Percentiles rank a stretch among this genome's conserved stretches.
Conservation (phyloP, 768 basidiomycete genomes). For the Russula foetens region DNA sequence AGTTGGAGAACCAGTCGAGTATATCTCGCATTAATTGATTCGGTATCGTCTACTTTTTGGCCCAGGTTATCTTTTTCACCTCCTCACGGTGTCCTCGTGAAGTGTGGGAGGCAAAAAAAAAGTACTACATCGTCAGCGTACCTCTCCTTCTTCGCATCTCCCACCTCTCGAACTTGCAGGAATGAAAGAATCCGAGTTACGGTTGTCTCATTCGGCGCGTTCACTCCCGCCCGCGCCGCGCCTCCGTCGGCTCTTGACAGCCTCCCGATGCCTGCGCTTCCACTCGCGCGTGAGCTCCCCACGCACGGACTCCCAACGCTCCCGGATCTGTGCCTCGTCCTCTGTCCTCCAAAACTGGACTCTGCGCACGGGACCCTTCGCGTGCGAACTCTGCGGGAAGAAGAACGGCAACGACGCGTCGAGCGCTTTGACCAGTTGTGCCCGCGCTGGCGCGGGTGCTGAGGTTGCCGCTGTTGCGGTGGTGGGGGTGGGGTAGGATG, state of each 20-base stretch:
- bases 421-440: background rate
- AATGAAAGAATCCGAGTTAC: too few species aligned
- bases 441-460: background rate
- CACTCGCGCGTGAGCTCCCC: slow-evolving; percentile 63
- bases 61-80: too few species aligned
- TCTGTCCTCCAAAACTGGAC: slow-evolving; percentile 44
- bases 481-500: background rate
- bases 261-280: slow-evolving; percentile 73
- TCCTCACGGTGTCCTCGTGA: too few species aligned
- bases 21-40: too few species aligned
- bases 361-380: slow-evolving; percentile 26
- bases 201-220: slow-evolving; percentile 23
- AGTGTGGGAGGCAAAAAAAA: too few species aligned
- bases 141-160: too few species aligned
- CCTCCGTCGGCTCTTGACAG: slow-evolving; percentile 53
- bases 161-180: too few species aligned
- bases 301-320: slow-evolving; percentile 64
- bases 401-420: slow-evolving; percentile 15
- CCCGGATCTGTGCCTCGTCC: slow-evolving; percentile 52
- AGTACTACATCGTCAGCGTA: too few species aligned
- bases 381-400: background rate
- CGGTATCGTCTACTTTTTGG: too few species aligned
- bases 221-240: slow-evolving; percentile 37
- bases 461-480: too few species aligned
- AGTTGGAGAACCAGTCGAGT: too few species aligned